phyloP scores from a whole-genome alignment of 495 filamentous ascomycete species.

The Bombardia bombarda region DNA sequence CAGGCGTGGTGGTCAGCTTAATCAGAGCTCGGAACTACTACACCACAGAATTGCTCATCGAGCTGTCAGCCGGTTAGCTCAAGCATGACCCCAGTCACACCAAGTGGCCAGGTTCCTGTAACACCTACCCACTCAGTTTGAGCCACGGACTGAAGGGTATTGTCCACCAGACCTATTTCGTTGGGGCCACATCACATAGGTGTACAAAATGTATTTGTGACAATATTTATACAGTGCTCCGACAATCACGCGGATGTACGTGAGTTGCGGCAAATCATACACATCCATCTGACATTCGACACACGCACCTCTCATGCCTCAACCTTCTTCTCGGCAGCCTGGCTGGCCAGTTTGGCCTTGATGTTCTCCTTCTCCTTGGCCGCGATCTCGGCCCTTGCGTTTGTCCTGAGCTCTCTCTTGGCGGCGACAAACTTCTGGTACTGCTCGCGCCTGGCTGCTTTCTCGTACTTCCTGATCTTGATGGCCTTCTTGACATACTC shows the following conservation, averaged over 20 bases:
- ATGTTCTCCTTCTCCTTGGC: too few relatives aligned
- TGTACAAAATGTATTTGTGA: conserved; percentile 11
- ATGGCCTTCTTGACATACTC: conserved; percentile 8
- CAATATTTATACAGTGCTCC: conserved; percentile 9
- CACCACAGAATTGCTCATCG: too few relatives aligned
- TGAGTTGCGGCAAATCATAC: not conserved
- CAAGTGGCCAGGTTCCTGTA: too few relatives aligned
- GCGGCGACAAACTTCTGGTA: conserved; percentile 10
- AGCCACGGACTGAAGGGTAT: too few relatives aligned
- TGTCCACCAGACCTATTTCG: too few relatives aligned
- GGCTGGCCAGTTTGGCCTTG: not conserved
- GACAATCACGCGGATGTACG: too few relatives aligned
- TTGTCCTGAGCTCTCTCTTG: not conserved
- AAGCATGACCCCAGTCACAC: too few relatives aligned
- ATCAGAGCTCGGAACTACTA: too few relatives aligned
- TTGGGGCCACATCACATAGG: too few relatives aligned
- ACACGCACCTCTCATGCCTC: not conserved
- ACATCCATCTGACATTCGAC: not conserved
- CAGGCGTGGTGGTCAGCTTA: too few relatives aligned
- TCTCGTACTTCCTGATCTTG: conserved; percentile 19
- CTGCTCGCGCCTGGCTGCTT: conserved; percentile 12
- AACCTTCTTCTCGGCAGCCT: not conserved
- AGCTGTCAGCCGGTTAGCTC: too few relatives aligned
- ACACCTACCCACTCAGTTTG: too few relatives aligned
- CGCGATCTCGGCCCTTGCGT: not conserved